Evolutionary conservation across 2,329 filamentous ascomycete species (phyloP), one percentile per base, ranked within the genome.

Genomic region (Phaeophleospora eucalypticola): DNA sequence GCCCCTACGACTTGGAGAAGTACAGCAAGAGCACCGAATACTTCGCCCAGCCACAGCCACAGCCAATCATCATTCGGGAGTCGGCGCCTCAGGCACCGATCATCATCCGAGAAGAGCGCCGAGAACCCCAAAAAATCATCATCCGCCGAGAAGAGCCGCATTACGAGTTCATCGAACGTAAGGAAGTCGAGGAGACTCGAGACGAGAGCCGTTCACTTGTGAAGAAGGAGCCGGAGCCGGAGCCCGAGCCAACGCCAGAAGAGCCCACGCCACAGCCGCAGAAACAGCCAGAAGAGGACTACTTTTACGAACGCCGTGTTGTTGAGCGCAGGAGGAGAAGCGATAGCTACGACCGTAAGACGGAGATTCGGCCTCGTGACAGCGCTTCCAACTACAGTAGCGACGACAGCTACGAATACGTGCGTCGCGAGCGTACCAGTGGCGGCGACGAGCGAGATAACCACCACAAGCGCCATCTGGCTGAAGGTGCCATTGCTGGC

Each of bases 381-480:
- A 78, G 76, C 14, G 68, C 75, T 39, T 79, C 76, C 9, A 75
- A 78, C 52, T 68, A 71, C 48, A 80, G 79, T 57, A 81, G 79
- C 56, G 80, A 83, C 58, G 80, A 83, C 52, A 81, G 80, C 57
- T 76, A 78, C 58, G 77, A 82, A 45, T 81, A 82, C 56, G 68
- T 81, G 32, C 76, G 75, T 14, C 59, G 60, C 33, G 63, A 67
- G 74, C 76, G 71, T 15, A 50, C 34, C 12, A 45, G 52, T 12
- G 74, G 68, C 58, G 70, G 58, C 24, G 69, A 66, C 35, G 65
- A 65, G 18, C 46, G 51, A 27, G 45, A 55, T 10, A 72, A 73
- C 15, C 73, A 80, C 52, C 76, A 76, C 54, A 66, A 66, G 41
- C 77, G 78, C 24, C 78, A 83, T 58, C 64, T 84, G 36, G 80